Evolutionary conservation across 169 alveolate species (phyloP).

Genomic region (Cardiosporidium cionae): DNA sequence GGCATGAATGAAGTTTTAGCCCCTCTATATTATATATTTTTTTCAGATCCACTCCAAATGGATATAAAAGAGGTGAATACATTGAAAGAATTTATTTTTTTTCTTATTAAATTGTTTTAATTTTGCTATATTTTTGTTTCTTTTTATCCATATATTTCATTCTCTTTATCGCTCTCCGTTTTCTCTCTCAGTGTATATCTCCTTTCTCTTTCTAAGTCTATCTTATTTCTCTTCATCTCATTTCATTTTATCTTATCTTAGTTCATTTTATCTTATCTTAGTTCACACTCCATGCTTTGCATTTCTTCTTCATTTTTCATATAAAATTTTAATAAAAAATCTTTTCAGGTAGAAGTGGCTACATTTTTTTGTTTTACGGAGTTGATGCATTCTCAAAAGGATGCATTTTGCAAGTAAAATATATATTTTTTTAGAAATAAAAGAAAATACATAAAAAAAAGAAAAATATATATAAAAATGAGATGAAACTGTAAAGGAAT

Average conservation of each 20-base stretch:
- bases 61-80: conserved; percentile 28
- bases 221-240: neutral
- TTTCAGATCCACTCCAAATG: conserved; percentile 26
- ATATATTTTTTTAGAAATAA: neutral
- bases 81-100: too few relatives aligned
- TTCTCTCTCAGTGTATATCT: neutral
- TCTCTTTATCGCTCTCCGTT: conserved; percentile 1
- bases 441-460: neutral
- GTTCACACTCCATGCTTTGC: neutral
- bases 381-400: conserved; percentile 35
- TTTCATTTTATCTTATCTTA: neutral
- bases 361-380: conserved; percentile 35
- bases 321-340: neutral
- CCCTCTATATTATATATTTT: conserved; percentile 55
- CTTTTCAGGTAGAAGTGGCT: conserved; percentile 41
- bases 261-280: neutral
- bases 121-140: too few relatives aligned
- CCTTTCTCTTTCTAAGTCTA: neutral
- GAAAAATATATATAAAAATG: neutral
- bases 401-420: conserved; percentile 32
- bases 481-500: too few relatives aligned
- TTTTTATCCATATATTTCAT: too few relatives aligned
- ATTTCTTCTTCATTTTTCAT: neutral
- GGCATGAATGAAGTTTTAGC: conserved; percentile 84
- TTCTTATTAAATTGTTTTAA: too few relatives aligned